Conservation (phyloP, 2,329 filamentous ascomycete genomes). For the Ophiosphaerella herpotricha region DNA sequence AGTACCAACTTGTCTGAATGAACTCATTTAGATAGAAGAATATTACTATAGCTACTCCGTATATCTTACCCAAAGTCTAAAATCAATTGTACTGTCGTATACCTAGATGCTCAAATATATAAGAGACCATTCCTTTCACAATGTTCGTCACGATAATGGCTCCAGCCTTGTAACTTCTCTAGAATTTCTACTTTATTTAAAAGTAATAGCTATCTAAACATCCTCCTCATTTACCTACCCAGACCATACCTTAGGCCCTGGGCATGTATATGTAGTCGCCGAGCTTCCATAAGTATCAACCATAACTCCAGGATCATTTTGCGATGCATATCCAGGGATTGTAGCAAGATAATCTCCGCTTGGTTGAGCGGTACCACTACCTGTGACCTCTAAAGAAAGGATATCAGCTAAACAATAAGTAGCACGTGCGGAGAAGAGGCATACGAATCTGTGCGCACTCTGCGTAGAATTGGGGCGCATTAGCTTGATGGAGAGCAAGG, state of each 20-base stretch:
- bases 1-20: neutral
- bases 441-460: constrained; percentile 57
- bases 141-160: no score
- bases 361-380: constrained; percentile 53
- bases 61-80: no score
- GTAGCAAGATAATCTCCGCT: constrained; percentile 49
- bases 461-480: constrained; percentile 58
- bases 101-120: no score
- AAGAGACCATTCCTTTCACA: no score
- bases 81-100: no score
- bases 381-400: constrained; percentile 52
- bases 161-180: neutral
- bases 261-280: constrained; percentile 53
- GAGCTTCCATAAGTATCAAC: constrained; percentile 56
- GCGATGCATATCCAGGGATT: constrained; percentile 50
- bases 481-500: constrained; percentile 61
- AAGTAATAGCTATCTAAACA: no score
- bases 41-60: no score
- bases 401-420: neutral
- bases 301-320: constrained; percentile 56
- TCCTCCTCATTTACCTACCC: constrained; percentile 34
- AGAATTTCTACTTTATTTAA: neutral
- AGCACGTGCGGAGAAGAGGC: no score
- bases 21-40: no score
- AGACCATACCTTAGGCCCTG: constrained; percentile 57